These are phyloP conservation scores for Plasmodium falciparum DNA, from an alignment of 169 alveolate genomes.

Conservation along the genomic window DNA sequence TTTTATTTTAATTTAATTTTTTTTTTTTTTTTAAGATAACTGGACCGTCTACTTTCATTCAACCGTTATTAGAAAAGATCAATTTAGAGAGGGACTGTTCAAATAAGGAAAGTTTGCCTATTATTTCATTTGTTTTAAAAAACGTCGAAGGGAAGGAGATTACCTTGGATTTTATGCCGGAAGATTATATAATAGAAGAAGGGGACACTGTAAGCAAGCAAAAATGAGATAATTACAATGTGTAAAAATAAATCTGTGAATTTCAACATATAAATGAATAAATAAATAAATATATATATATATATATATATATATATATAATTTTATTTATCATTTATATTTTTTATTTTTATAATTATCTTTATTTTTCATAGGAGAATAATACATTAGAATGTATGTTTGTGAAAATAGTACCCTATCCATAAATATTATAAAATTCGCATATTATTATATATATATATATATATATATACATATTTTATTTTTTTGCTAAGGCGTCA, in stretches of 20 bases:
- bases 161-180: constrained; percentile 81
- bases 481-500: constrained; percentile 71
- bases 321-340: not conserved
- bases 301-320: not conserved
- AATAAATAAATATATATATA: too few relatives aligned
- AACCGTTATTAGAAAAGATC: constrained; percentile 83
- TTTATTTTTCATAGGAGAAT: constrained; percentile 29
- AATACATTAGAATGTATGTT: constrained; percentile 54
- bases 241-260: too few relatives aligned
- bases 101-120: constrained; percentile 84
- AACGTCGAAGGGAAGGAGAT: constrained; percentile 80
- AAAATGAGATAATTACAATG: not conserved
- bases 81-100: constrained; percentile 86
- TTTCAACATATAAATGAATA: constrained; percentile 2
- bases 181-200: constrained; percentile 81
- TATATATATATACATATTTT: not conserved
- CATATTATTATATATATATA: not conserved
- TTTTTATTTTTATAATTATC: not conserved
- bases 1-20: not conserved
- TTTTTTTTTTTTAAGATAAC: constrained; percentile 80
- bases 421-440: not conserved
- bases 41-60: constrained; percentile 88
- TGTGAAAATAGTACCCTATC: not conserved
- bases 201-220: constrained; percentile 51
- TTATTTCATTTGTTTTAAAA: constrained; percentile 83